Conservation (phyloP, 345 rosid genomes). For the Corymbia maculata region DNA sequence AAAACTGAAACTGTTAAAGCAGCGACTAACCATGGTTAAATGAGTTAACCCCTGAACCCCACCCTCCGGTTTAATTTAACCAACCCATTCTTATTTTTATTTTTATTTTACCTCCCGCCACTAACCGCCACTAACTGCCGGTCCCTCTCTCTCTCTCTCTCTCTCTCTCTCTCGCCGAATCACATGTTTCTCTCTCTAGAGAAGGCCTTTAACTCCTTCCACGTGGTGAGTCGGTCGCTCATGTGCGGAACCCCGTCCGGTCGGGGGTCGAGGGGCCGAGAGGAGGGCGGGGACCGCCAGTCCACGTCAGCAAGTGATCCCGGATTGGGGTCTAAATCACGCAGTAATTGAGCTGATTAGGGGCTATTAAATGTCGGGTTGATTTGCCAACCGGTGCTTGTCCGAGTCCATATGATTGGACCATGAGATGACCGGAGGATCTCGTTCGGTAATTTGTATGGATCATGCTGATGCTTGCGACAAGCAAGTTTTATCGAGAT, state of each 20-base stretch:
- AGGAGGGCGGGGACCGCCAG: not conserved
- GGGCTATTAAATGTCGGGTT: not conserved
- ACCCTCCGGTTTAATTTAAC: not conserved
- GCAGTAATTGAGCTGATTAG: not conserved
- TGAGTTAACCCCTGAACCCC: not conserved
- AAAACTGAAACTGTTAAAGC: not conserved
- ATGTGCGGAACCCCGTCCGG: not conserved
- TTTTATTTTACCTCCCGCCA: not conserved
- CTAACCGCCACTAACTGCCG: slow-evolving; percentile 36
- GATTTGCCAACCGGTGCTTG: not conserved
- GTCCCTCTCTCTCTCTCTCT: not conserved
- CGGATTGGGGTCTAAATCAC: not conserved
- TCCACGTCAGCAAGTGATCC: not conserved
- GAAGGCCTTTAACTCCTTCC: not conserved
- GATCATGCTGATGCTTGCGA: not conserved
- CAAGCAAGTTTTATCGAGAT: not conserved
- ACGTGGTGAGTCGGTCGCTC: slow-evolving; percentile 24
- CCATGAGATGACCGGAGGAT: not conserved
- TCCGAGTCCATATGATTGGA: not conserved
- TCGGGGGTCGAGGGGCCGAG: not conserved
- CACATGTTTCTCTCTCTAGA: not conserved
- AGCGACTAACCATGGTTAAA: not conserved
- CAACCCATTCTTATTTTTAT: not conserved
- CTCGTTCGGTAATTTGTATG: not conserved
- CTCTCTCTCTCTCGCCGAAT: not conserved